Base-by-base conservation (phyloP, 495 filamentous ascomycete species). In the Annulohypoxylon nitens region DNA sequence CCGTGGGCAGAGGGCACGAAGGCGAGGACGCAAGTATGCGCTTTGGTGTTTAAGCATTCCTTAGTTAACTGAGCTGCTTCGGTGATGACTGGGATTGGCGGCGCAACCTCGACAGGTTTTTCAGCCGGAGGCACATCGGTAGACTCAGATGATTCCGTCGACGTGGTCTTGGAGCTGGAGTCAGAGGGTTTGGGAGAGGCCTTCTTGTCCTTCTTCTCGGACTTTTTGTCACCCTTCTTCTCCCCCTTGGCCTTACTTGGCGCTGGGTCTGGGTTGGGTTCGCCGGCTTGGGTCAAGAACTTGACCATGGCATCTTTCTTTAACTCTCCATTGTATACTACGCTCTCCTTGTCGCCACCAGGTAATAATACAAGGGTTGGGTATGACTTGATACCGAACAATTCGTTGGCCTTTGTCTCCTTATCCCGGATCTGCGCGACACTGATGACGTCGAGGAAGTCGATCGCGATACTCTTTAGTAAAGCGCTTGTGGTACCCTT, bases 341-440 rank as follows among this genome's bases (percentile, higher is more conserved):
- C 81, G 6, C 87, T 85, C 14, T 93, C 89, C 23, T 90, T 88
- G 63, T 86, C 84, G 16, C 90, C 91, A 2, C 90, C 91, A 2
- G 95, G 93, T 36, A 98, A 80, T 25, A 98, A 86, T 18, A 98
- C 82, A 9, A 99, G 82, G 0, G 91, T 92, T 0, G 96, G 96
- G 75, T 93, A 95, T 64, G 90, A 88, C 7, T 85, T 83, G 20
- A 98, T 84, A 59, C 90, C 92, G 67, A 97, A 98, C 54, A 87
- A 85, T 67, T 92, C 85, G 3, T 93, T 87, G 0, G 92, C 86
- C 61, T 86, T 87, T 33, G 85, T 81, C 81, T 98, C 93, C 81
- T 94, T 97, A 80, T 92, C 90, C 50, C 94, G 88, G 45, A 97
- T 89, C 81, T 98, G 95, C 23, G 92, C 94, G 64, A 99, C 85